A percentile compares a stretch with the other conserved stretches of the same genome.
phyloP scores from a whole-genome alignment of 768 basidiomycete genomes.

The Cyclocybe cylindracea region DNA sequence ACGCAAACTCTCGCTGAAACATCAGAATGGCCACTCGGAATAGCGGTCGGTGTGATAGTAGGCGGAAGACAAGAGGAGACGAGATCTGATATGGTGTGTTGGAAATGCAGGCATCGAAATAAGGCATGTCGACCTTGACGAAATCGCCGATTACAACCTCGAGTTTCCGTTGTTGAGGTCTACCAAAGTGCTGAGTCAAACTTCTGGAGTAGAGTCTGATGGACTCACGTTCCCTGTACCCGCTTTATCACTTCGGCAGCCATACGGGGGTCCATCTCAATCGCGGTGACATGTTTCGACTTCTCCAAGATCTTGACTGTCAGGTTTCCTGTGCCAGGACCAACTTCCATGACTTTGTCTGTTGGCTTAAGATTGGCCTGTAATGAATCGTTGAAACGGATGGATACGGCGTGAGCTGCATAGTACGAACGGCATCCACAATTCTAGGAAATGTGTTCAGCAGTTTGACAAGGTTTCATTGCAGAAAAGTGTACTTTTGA shows the following conservation, averaged over 20 bases:
- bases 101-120: conserved; percentile 98
- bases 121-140: conserved; percentile 96
- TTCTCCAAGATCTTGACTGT: conserved; percentile 93
- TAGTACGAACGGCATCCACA: conserved; percentile 40
- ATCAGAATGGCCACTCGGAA: conserved; percentile 96
- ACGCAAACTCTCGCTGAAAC: conserved; percentile 99
- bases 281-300: conserved; percentile 88
- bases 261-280: conserved; percentile 99
- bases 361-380: conserved; percentile 92
- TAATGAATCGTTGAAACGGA: conserved; percentile 2
- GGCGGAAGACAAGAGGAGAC: conserved; percentile 94
- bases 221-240: conserved; percentile 93
- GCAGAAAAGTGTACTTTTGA: conserved; percentile 63
- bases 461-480: conserved; percentile 9
- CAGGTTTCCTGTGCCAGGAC: conserved; percentile 96
- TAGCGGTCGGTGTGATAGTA: conserved; percentile 93
- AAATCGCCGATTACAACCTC: conserved; percentile 97
- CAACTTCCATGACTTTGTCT: conserved; percentile 95
- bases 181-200: conserved; percentile 29
- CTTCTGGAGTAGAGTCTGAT: neutral
- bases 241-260: conserved; percentile 96
- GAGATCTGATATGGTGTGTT: conserved; percentile 99
- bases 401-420: neutral
- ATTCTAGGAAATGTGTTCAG: conserved; percentile 28
- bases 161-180: conserved; percentile 93